Conservation (phyloP, 177 flowering plant species). For the Vitis hybrid region DNA sequence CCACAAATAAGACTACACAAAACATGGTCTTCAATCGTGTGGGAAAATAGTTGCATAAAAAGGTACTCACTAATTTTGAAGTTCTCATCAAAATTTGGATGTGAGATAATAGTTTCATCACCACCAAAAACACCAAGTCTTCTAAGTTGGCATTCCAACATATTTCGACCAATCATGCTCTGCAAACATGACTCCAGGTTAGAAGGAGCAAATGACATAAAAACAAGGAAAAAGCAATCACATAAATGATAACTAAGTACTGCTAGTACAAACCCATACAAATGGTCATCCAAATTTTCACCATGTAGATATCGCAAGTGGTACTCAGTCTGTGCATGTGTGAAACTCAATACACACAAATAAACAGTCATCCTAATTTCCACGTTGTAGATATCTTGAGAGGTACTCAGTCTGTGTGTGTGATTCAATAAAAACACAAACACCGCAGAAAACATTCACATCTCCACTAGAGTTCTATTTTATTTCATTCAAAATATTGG, state of each 20-base stretch:
- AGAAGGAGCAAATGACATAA: neutral
- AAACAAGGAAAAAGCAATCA: neutral
- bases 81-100: slow-evolving; percentile 74
- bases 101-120: slow-evolving; percentile 72
- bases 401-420: too few species aligned
- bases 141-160: slow-evolving; percentile 80
- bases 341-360: too few species aligned
- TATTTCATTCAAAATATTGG: too few species aligned
- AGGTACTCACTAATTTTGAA: slow-evolving; percentile 78
- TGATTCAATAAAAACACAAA: too few species aligned
- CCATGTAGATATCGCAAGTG: too few species aligned
- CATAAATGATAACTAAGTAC: neutral
- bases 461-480: too few species aligned
- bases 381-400: too few species aligned
- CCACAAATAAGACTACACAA: neutral
- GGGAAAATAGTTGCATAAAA: neutral
- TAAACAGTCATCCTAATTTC: too few species aligned
- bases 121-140: slow-evolving; percentile 76
- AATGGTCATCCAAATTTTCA: too few species aligned
- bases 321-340: too few species aligned
- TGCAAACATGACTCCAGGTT: slow-evolving; percentile 28
- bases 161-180: slow-evolving; percentile 94
- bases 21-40: too few species aligned
- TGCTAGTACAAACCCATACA: neutral
- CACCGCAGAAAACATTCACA: too few species aligned